These are phyloP conservation scores for Kodamaea nitidulidarum DNA, from an alignment of 805 yeast genomes.

Conservation along the genomic window DNA sequence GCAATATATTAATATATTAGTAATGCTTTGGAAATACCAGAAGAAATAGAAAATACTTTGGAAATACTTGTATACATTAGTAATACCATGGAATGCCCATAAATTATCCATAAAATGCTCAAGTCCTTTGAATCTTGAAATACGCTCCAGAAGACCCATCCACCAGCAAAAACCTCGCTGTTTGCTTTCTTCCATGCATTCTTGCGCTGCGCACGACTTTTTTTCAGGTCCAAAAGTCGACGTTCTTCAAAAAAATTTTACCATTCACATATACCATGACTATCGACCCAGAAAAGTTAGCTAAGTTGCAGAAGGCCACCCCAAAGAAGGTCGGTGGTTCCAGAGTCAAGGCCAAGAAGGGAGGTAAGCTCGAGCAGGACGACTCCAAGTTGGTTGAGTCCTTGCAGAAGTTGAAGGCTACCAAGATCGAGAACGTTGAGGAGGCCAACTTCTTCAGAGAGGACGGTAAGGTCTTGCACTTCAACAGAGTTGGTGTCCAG, in stretches of 20 bases:
- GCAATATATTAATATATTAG: too few relatives aligned
- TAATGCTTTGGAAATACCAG: too few relatives aligned
- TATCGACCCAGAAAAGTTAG: constrained; percentile 90
- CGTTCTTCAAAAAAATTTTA: constrained; percentile 8
- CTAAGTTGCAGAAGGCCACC: constrained; percentile 83
- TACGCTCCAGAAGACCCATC: too few relatives aligned
- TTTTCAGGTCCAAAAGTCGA: constrained; percentile 13
- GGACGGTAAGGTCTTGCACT: constrained; percentile 93
- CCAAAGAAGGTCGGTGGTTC: constrained; percentile 76
- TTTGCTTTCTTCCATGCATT: background rate
- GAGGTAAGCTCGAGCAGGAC: constrained; percentile 68
- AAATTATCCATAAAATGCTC: too few relatives aligned
- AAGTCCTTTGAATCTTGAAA: too few relatives aligned
- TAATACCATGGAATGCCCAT: too few relatives aligned
- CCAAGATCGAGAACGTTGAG: constrained; percentile 83
- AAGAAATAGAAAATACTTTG: too few relatives aligned
- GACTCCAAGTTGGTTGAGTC: constrained; percentile 88
- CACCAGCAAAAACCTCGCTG: too few relatives aligned
- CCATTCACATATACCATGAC: constrained; percentile 47
- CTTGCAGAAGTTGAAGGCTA: constrained; percentile 84
- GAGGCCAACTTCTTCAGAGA: constrained; percentile 98
- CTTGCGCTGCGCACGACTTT: constrained; percentile 5
- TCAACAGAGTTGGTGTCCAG: constrained; percentile 95
- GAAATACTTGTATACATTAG: too few relatives aligned
- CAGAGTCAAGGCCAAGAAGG: constrained; percentile 89